A percentile compares a stretch with the other conserved stretches of the same genome.
Evolutionary conservation across 2,329 filamentous ascomycete species (phyloP).

Genomic region (Fusarium marasasianum): DNA sequence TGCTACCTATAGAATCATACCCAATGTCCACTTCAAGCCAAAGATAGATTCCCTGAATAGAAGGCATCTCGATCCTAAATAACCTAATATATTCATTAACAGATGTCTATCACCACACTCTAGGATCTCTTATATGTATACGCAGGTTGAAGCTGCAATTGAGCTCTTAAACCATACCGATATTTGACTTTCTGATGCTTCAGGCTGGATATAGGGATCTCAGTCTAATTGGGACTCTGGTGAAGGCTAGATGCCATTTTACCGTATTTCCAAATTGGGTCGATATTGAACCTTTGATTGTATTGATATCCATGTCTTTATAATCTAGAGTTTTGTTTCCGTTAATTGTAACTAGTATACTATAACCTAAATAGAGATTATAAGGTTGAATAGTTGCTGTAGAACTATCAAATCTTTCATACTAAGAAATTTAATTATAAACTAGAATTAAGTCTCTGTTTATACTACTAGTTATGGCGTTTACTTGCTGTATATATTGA

Average conservation of each 20-base stretch:
- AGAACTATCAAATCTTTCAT: not conserved
- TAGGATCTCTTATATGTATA: not conserved
- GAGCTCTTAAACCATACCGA: no score
- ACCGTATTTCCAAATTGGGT: not conserved
- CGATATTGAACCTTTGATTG: no score
- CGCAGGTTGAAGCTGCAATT: not conserved
- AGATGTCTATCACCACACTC: rapidly evolving
- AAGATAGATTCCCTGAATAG: not conserved
- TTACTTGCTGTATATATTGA: not conserved
- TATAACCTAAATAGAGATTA: not conserved
- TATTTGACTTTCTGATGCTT: not conserved
- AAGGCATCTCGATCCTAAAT: not conserved
- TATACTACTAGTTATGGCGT: no score
- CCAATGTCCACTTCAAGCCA: not conserved
- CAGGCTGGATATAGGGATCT: no score
- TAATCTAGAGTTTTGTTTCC: not conserved
- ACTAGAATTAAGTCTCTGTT: not conserved
- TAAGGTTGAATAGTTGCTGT: no score
- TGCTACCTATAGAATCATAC: not conserved
- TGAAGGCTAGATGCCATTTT: not conserved
- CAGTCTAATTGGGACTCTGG: no score
- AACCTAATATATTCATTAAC: no score
- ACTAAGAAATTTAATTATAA: not conserved
- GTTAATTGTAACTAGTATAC: not conserved
- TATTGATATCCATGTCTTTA: not conserved